Base-by-base conservation (phyloP, 1,284 basidiomycete species). In the Cutaneotrichosporon cutaneum region DNA sequence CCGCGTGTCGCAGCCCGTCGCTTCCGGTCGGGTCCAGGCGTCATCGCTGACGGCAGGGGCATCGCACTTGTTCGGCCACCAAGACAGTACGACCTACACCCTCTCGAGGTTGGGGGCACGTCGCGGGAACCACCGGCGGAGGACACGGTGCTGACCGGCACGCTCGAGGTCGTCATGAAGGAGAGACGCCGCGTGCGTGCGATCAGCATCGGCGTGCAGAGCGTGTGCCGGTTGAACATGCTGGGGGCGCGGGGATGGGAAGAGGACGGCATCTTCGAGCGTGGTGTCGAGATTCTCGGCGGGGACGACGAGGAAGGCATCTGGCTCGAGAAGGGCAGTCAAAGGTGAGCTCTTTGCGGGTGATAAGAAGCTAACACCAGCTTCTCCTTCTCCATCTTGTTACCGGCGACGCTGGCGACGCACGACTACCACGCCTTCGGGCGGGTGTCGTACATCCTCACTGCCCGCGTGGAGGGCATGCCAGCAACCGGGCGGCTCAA, bases 101-200 rank as follows among this genome's bases (percentile, higher is more conserved):
- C 75, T 0, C 54, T 74, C 4, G 74, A 77, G 27, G 45, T 59
- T 0, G 70, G 69, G 5, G 47, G 57, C 8, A 35, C 42, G 9
- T 61, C 59, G 5, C 64, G 65, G n/a, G 70, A 74, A 58, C 73
- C 72, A 1, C 77, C 78, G 0, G 59, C 66, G 4, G 74, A 79
- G 53, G 78, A 80, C 64, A 77, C 76, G 11, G 68, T 79, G 21
- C 52, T 80, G 3, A 67, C 68, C 21, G 78, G 78, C 21, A 58
- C 70, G 1, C 63, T 80, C 26, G 77, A 78, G 53, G 72, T 80
- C 6, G 70, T 68, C 36, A 79, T 79, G 77, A 73, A 75, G 56
- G 76, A 80, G 52, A 67, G 76, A 3, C 48, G 71, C 21, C 59
- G 74, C 27, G 72, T 72, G 18, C 69, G 72, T 56, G 69, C 72